Percentiles rank a stretch among this genome's conserved stretches.
Evolutionary conservation across 2,329 filamentous ascomycete genomes (phyloP).

Genomic region (Rutstroemia sp.): DNA sequence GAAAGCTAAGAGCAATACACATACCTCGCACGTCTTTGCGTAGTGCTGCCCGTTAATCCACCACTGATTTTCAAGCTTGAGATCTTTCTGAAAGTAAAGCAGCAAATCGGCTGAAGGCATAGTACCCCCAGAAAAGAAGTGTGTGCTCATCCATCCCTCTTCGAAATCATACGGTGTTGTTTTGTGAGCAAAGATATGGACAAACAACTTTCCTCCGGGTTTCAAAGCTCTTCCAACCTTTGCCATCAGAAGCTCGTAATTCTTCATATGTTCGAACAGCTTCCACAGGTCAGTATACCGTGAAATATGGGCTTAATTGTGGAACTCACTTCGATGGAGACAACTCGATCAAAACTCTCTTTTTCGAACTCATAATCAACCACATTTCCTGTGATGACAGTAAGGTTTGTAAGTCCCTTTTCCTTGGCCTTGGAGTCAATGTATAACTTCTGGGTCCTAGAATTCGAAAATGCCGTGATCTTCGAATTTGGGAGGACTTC

Average conservation of each 20-base stretch:
- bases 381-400: conserved; percentile 59
- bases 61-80: conserved; percentile 57
- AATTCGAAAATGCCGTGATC: conserved; percentile 64
- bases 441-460: conserved; percentile 58
- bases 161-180: conserved; percentile 64
- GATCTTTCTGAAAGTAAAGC: conserved; percentile 57
- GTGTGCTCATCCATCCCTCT: conserved; percentile 64
- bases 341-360: conserved; percentile 53
- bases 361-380: conserved; percentile 57
- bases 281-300: conserved; percentile 27
- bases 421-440: conserved; percentile 52
- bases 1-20: conserved; percentile 13
- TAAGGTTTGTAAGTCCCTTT: conserved; percentile 52
- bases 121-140: conserved; percentile 68
- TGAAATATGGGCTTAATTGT: not conserved
- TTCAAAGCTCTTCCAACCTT: conserved; percentile 54
- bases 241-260: conserved; percentile 59
- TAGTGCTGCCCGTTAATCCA: conserved; percentile 65
- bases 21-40: conserved; percentile 60
- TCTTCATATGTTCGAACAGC: conserved; percentile 73
- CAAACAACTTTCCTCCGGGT: conserved; percentile 58
- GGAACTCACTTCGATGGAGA: conserved; percentile 50
- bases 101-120: conserved; percentile 63
- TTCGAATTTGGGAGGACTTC: conserved; percentile 53
- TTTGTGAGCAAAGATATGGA: conserved; percentile 60